Evolutionary conservation across 768 basidiomycete species (phyloP).

Genomic region (Terana coerulea): DNA sequence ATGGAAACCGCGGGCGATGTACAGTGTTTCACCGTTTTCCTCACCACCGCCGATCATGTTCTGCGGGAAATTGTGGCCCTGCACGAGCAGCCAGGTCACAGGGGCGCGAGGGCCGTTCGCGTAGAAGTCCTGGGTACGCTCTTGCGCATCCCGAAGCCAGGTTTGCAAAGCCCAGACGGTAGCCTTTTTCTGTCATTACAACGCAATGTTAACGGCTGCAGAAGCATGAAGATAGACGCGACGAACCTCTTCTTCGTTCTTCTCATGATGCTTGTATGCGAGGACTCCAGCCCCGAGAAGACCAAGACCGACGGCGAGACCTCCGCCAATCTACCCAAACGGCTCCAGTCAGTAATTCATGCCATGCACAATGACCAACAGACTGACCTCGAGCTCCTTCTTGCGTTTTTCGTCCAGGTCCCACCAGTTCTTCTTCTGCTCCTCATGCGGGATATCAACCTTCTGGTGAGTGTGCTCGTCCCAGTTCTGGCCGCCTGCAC

Average conservation of each 20-base stretch:
- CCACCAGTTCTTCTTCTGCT: slow-evolving; percentile 53
- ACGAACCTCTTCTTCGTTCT: slow-evolving; percentile 53
- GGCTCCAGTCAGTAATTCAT: neutral
- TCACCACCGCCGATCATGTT: slow-evolving; percentile 55
- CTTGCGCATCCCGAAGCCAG: slow-evolving; percentile 57
- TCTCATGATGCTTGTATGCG: slow-evolving; percentile 53
- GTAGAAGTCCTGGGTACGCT: slow-evolving; percentile 48
- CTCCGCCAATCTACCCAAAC: slow-evolving; percentile 55
- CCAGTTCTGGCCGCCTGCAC: slow-evolving; percentile 17
- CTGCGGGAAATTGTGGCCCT: slow-evolving; percentile 56
- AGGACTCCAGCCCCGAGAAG: slow-evolving; percentile 45
- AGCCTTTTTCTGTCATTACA: slow-evolving; percentile 40
- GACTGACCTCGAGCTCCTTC: slow-evolving; percentile 50
- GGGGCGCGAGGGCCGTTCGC: slow-evolving; percentile 41
- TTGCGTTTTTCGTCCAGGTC: slow-evolving; percentile 52
- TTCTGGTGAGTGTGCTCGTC: slow-evolving; percentile 25
- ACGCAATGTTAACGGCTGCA: too few species aligned
- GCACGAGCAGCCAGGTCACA: slow-evolving; percentile 57
- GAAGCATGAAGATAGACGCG: too few species aligned
- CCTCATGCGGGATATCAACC: slow-evolving; percentile 36
- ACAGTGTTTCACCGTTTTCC: slow-evolving; percentile 49
- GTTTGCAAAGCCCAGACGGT: slow-evolving; percentile 44
- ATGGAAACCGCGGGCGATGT: slow-evolving; percentile 54
- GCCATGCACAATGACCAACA: neutral
- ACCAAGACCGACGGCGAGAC: slow-evolving; percentile 52